phyloP scores from a whole-genome alignment of 352 stramenopile genomes.

The Pythium utonaiense region DNA sequence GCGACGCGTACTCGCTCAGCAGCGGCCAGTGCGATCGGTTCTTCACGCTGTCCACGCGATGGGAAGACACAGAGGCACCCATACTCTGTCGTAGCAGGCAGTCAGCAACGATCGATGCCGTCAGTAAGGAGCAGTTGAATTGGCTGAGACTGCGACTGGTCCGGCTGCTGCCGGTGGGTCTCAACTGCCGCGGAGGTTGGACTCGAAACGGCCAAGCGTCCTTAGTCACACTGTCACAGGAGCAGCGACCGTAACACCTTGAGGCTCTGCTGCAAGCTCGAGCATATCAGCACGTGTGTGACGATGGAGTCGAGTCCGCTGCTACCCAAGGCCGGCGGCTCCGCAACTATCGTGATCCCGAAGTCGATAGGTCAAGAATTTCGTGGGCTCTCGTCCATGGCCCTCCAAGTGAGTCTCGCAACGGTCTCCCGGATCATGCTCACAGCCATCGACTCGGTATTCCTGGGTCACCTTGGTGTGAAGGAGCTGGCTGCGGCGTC shows the following conservation, averaged over 20 bases:
- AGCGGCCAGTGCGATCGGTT: constrained; percentile 31
- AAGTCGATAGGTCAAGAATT: constrained; percentile 52
- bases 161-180: not conserved
- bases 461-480: constrained; percentile 75
- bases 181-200: not conserved
- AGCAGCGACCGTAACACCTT: not conserved
- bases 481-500: constrained; percentile 65
- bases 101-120: not conserved
- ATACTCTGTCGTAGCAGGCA: constrained; percentile 8
- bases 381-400: constrained; percentile 53
- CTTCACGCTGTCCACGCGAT: constrained; percentile 11
- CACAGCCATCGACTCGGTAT: constrained; percentile 69
- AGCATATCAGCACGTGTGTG: not conserved
- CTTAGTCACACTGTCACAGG: not conserved
- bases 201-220: not conserved
- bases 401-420: constrained; percentile 56
- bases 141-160: not conserved
- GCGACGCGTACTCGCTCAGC: constrained; percentile 49
- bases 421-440: constrained; percentile 60
- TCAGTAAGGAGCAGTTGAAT: not conserved
- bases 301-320: constrained; percentile 45
- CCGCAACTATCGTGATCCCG: not conserved
- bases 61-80: constrained; percentile 32
- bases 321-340: constrained; percentile 24
- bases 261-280: not conserved